Evolutionary conservation across 495 filamentous ascomycete species (phyloP), one percentile per base, ranked within the genome.

Genomic region (Neurospora pannonica): DNA sequence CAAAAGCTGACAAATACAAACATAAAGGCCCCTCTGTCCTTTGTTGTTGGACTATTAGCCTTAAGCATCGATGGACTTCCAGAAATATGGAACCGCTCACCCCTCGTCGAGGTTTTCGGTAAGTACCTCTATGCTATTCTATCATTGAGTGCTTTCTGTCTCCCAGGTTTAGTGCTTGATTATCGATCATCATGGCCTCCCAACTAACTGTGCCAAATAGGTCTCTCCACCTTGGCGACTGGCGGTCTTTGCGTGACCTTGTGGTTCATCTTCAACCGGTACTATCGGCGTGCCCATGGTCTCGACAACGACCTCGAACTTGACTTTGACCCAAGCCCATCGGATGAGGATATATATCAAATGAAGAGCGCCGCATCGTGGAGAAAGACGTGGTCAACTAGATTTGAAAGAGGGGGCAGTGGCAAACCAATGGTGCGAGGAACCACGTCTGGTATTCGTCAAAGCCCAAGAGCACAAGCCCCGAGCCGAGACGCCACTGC

Each of bases 51-150:
- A 6, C 15, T 74, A n/a, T 43, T 74, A 4, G 73, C 73, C 36
- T 17, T 74, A 5, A 28, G 10, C 8, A 21, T 74, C 7, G 43
- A 48, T 8, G 73, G 73, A 15, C 40, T 74, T 5, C 73, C 73
- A 28, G 73, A 48, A 4, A 67, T 6, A 13, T 74, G 73, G 73
- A 10, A 19, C 11, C 34, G n/a, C 5, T 19, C 34, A 13, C 70
- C 73, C 17, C 73, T 74, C 31, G 48, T 70, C 3, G 46, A 74
- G 17, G 73, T 74, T 11, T 74, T 74, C 10, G 73, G 73, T 74
- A 67, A 13, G 70, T 72, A 11, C 7, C 17, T 21, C 28, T 24
- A n/a, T n/a, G n/a, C n/a, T 36, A 36, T n/a, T 13, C 21, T 8
- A 24, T 72, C n/a, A 31, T 28, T 13, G 24, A 10, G 24, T 5